Base-by-base conservation (phyloP, 192 early-diverging fungal genomes). In the Gaertneriomyces semiglobifer region DNA sequence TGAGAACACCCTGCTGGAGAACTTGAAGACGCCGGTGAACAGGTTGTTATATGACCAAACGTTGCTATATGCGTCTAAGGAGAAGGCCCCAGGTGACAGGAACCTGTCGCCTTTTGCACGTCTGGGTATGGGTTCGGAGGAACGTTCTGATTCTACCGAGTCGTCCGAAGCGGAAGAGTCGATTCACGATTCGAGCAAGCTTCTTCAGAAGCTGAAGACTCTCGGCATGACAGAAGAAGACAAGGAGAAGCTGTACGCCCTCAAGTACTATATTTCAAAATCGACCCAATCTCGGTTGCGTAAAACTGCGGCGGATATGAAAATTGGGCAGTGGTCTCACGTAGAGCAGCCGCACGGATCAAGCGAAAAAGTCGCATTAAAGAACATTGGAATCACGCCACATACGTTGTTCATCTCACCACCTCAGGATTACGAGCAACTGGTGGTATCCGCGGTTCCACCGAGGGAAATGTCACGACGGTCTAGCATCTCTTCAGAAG, bases 211-310 rank as follows among this genome's bases (percentile, higher is more conserved):
- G 18, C 71, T 92, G 9, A 75, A 85, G 19, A 77, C 74, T 16
- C 74, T 90, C 39, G 90, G 89, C 4, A 89, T 92, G 87, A 81
- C 88, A 1, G 66, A 72, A 16, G 89, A 91, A 19, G 90, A 92
- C 62, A 88, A 87, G 66, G 84, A 86, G 58, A 91, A 88, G 59
- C 77, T 92, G 4, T 73, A 76, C 33, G 77, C 84, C 9, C 82
- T 92, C 81, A 80, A 89, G 63, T 85, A 89, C 57, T 91, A 87
- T 63, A 89, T 92, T 9, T 89, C 80, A 63, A 92, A 92, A 69
- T 66, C 88, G 19, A 84, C 90, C 2, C 68, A 78, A 52, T 71
- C 86, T 3, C 80, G 79, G 33, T 33, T 66, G 46, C 54, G 74
- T 48, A 16, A 45, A 58, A 20, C 16, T 57, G 16, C 4, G 8